Evolutionary conservation across 345 rosid genomes (phyloP).

Genomic region (Erucastrum elatum): DNA sequence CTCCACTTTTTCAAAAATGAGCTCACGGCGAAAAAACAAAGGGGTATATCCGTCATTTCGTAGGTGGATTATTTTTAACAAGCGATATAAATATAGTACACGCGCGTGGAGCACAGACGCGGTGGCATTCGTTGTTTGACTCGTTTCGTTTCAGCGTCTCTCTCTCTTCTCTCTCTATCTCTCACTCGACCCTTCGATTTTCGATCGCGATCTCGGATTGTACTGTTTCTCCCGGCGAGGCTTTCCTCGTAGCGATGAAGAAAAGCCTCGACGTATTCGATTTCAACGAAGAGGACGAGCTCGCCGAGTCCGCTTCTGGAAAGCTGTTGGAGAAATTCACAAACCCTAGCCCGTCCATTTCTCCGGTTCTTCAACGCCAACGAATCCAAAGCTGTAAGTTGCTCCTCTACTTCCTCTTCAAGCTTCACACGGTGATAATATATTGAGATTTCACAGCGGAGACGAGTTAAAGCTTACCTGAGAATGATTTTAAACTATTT

Average conservation of each 20-base stretch:
- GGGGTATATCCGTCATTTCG: constrained; percentile 17
- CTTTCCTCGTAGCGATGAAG: constrained; percentile 51
- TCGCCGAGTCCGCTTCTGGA: constrained; percentile 48
- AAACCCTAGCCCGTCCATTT: constrained; percentile 59
- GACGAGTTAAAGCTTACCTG: neutral
- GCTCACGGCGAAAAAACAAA: neutral
- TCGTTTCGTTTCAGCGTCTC: constrained; percentile 16
- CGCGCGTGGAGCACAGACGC: constrained; percentile 36
- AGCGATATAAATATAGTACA: neutral
- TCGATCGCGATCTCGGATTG: constrained; percentile 19
- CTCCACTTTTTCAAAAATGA: neutral
- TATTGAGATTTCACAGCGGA: constrained; percentile 9
- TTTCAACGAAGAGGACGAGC: constrained; percentile 75
- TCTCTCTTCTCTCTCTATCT: neutral
- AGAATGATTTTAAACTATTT: neutral
- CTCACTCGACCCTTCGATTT: constrained; percentile 19
- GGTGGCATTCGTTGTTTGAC: constrained; percentile 23
- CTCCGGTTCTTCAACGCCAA: constrained; percentile 47
- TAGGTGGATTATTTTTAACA: neutral
- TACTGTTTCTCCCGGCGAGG: constrained; percentile 9
- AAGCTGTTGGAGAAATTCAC: constrained; percentile 50
- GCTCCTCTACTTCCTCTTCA: neutral
- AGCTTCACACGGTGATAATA: neutral
- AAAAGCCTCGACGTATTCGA: constrained; percentile 55
- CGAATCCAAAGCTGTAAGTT: constrained; percentile 58